Percentiles rank a stretch among this genome's conserved stretches.
These are phyloP conservation scores for Strobilomyces dryophilus DNA, from an alignment of 768 basidiomycete genomes.

Conservation along the genomic window DNA sequence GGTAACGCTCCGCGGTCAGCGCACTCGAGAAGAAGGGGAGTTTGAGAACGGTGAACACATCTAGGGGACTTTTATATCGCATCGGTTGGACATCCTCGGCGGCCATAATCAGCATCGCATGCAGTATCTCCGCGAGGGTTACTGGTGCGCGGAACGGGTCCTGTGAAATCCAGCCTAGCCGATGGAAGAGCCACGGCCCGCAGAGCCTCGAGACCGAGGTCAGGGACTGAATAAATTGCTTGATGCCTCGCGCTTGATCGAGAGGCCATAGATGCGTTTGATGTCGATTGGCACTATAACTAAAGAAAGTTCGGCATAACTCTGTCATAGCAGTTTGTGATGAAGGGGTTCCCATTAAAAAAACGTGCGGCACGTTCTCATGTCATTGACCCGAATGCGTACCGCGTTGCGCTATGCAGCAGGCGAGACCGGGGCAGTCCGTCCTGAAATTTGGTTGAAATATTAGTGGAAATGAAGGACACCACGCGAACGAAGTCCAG, in stretches of 20 bases:
- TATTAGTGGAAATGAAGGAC: slow-evolving; percentile 5
- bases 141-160: slow-evolving; percentile 7
- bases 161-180: slow-evolving; percentile 23
- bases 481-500: slow-evolving; percentile 17
- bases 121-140: slow-evolving; percentile 7
- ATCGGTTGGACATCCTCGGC: slow-evolving; percentile 17
- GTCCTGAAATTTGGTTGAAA: slow-evolving; percentile 1
- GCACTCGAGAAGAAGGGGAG: slow-evolving; percentile 3
- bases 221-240: slow-evolving; percentile 7
- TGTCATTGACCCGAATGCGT: slow-evolving; percentile 11
- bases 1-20: not conserved
- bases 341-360: slow-evolving; percentile 13
- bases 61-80: slow-evolving; percentile 22
- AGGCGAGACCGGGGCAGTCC: slow-evolving; percentile 16
- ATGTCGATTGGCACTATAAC: slow-evolving; percentile 11
- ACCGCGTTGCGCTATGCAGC: slow-evolving; percentile 15
- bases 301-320: slow-evolving; percentile 8
- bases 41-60: slow-evolving; percentile 7
- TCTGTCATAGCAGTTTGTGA: slow-evolving; percentile 8
- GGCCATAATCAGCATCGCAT: slow-evolving; percentile 21
- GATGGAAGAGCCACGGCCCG: slow-evolving; percentile 21
- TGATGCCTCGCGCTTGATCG: slow-evolving; percentile 15
- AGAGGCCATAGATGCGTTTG: slow-evolving; percentile 4
- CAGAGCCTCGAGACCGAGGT: slow-evolving; percentile 14
- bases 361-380: slow-evolving; percentile 23